Conservation (phyloP, 352 stramenopile genomes). For the Pythium utonaiense region DNA sequence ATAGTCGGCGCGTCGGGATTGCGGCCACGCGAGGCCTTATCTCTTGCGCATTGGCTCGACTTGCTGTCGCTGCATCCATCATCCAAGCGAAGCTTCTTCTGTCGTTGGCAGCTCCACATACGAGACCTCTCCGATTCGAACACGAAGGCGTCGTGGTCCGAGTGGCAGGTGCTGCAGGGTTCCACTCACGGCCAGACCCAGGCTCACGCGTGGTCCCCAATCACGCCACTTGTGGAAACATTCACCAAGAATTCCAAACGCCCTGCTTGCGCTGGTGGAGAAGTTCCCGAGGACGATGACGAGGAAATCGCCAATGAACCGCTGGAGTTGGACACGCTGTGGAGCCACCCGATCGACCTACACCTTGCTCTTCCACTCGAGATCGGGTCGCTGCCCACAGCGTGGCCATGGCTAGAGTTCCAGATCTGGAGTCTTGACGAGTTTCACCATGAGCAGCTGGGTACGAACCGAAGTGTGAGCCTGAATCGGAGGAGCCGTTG, state of each 20-base stretch:
- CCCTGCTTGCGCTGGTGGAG: slow-evolving; percentile 4
- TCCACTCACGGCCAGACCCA: slow-evolving; percentile 43
- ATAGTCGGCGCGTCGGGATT: slow-evolving; percentile 45
- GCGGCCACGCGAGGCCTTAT: slow-evolving; percentile 19
- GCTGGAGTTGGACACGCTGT: slow-evolving; percentile 39
- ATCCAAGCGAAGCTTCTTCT: slow-evolving; percentile 43
- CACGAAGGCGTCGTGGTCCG: background rate
- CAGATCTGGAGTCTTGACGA: slow-evolving; percentile 42
- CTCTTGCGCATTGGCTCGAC: slow-evolving; percentile 30
- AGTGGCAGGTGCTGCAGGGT: slow-evolving; percentile 43
- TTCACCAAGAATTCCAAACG: slow-evolving; percentile 4
- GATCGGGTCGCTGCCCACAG: slow-evolving; percentile 19
- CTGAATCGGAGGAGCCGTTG: too few species aligned
- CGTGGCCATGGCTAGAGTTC: slow-evolving; percentile 45
- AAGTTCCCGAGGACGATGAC: slow-evolving; percentile 6
- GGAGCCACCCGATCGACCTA: slow-evolving; percentile 51
- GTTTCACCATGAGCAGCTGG: slow-evolving; percentile 35
- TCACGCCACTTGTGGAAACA: slow-evolving; percentile 8
- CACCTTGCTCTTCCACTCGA: slow-evolving; percentile 29
- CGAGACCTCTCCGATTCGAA: slow-evolving; percentile 6
- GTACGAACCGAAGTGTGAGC: slow-evolving; percentile 25
- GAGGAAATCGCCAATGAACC: background rate
- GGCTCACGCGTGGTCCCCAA: slow-evolving; percentile 24
- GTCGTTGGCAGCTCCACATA: slow-evolving; percentile 37
- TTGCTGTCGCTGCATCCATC: slow-evolving; percentile 37